Evolutionary conservation across 2,329 filamentous ascomycete genomes (phyloP), one percentile per base, ranked within the genome.

Genomic region (Thyridium curvatum): DNA sequence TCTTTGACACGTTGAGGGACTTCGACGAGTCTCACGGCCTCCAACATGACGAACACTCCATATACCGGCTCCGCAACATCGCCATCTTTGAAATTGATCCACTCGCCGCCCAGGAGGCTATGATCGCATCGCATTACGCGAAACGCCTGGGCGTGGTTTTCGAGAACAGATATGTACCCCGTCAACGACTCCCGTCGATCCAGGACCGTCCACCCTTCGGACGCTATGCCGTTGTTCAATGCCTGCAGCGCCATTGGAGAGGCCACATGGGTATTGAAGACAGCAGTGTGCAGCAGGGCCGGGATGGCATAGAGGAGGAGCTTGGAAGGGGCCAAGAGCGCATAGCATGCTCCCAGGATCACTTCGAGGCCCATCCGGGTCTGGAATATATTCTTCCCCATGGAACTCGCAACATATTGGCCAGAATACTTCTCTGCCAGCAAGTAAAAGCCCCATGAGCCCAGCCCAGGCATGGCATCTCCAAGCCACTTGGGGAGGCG

Each of bases 41-140:
- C 93, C 2, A 98, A 77, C 74, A 95, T 94, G 18, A 87, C 83
- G 58, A 98, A 98, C n/a, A 97, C 84, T 9, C 87, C 84, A 56
- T 97, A 98, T 40, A 98, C 87, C 1, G 91, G 88, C 61, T 98
- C 93, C 10, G 79, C 77, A 14, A 88, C 73, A 45, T 55, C 65
- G 37, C 63, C 70, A 43, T 57, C 82, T 60, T 52, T 61, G 48
- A 63, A 66, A 31, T 69, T 69, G 12, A 83, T 74, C 91, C 91
- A 98, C 61, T 96, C 86, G 29, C 93, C 93, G 31, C 93, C 93
- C 2, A 98, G 73, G 26, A 98, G 71, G 53, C 89, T 95, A 60
- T 98, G 93, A 53, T 97, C 93, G 58, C 89, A 96, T 43, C 93
- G 79, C 72, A 98, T 77, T 13, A 90, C 79, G 2, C 89, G 77